Base-by-base conservation (phyloP, 225 moss, liverwort and hornwort genomes). In the Rhytidiadelphus loreus region DNA sequence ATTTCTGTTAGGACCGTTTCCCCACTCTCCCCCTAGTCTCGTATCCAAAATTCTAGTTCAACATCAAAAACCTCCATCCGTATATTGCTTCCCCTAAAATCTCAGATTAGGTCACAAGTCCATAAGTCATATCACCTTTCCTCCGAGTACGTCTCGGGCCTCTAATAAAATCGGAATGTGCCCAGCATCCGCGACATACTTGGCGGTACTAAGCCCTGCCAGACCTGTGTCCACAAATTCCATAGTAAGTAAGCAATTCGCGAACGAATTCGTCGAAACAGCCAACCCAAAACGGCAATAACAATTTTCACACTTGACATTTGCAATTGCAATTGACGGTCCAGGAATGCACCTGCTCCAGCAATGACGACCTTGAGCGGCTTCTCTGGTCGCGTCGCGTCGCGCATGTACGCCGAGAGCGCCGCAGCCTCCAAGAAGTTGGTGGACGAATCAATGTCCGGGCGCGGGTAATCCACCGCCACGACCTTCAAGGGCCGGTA, bases 361-460 rank as follows among this genome's bases (percentile, higher is more conserved):
- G 98, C 98, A 71, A 98, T 98, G 82, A 98, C 95, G 65, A 98
- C 94, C 90, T 90, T 96, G 60, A 98, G 93, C 35, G 98, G 95
- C 91, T 92, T 96, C 82, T 86, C 89, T 15, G 98, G 98, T 50
- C 98, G 95, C 63, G 89, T 44, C 13, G 95, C 89, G 62, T 87
- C 86, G 26, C 91, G 90, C 62, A 98, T 82, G 76, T 91, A 97
- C 19, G 97, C 96, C 82, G 97, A 98, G 11, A 98, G 92, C 46
- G 97, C 92, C 28, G 95, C 98, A 9, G 98, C 98, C 87, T 96
- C 98, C 83, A 98, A 84, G 88, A 90, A 97, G 85, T 94, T 97
- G 44, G 73, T 89, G 77, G 95, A 93, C 64, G 90, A 89, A 76
- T 97, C 98, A 50, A 98, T 92, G 24, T 95, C 93, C 28, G 98